These are phyloP conservation scores for Andrographis paniculata DNA, from an alignment of 305 asterid genomes.

Conservation along the genomic window DNA sequence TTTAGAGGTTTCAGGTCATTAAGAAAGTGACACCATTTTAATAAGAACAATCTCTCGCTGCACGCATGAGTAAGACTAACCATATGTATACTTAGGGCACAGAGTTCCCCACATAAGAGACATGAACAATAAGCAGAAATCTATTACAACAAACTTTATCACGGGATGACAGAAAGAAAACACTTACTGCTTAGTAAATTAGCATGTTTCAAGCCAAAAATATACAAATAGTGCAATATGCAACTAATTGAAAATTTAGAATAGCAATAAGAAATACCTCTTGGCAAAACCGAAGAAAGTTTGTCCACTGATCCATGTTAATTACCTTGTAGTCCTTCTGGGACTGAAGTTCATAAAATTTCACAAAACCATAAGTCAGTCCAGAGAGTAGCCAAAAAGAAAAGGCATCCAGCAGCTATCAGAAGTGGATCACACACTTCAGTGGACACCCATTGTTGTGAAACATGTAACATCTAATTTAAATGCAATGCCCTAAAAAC, in stretches of 20 bases:
- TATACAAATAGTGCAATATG: neutral
- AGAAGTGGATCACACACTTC: neutral
- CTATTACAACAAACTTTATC: too few species aligned
- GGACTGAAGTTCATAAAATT: constrained; percentile 27
- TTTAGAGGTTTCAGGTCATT: too few species aligned
- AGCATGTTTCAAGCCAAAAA: too few species aligned
- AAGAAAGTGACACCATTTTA: too few species aligned
- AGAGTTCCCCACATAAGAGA: too few species aligned
- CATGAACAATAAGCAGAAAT: too few species aligned
- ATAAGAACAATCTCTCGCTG: too few species aligned
- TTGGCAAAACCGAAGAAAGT: constrained; percentile 66
- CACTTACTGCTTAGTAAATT: too few species aligned
- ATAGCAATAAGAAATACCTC: neutral
- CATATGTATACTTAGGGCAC: too few species aligned
- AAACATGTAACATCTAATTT: neutral
- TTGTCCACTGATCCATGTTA: constrained; percentile 92
- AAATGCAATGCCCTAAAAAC: constrained; percentile 5
- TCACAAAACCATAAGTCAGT: constrained; percentile 1
- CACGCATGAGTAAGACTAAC: too few species aligned
- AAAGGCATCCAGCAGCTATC: neutral
- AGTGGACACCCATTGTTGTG: constrained; percentile 1
- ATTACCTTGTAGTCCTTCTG: constrained; percentile 76
- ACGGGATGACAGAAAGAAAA: too few species aligned
- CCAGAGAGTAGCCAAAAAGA: constrained; percentile 2
- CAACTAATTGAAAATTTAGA: neutral